Evolutionary conservation across 2,329 filamentous ascomycete species (phyloP).

Genomic region (Fusarium sp.): DNA sequence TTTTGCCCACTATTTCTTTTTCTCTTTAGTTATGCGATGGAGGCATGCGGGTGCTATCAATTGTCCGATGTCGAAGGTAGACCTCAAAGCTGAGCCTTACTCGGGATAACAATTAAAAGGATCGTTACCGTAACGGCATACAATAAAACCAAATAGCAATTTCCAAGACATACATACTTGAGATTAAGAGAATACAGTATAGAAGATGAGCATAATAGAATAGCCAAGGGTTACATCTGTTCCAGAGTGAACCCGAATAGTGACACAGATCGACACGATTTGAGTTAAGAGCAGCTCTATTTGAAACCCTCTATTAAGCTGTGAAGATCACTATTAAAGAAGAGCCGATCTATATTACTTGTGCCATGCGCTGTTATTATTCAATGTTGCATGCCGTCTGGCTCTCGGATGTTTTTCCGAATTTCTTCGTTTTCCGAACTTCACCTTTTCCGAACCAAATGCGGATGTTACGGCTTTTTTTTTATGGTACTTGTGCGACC

Average conservation of each 20-base stretch:
- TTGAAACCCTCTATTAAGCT: not conserved
- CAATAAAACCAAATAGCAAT: not conserved
- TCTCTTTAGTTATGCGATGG: not conserved
- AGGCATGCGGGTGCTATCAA: not conserved
- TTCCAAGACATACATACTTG: not conserved
- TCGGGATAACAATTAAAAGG: not conserved
- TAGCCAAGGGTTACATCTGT: not conserved
- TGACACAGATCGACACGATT: not conserved
- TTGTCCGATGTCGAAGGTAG: not conserved
- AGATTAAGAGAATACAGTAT: not conserved
- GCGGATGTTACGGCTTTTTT: not conserved
- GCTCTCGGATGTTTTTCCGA: not conserved
- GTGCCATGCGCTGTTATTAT: not conserved
- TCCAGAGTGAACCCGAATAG: not conserved
- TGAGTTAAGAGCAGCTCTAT: not conserved
- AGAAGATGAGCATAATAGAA: not conserved
- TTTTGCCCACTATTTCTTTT: not conserved
- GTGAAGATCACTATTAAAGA: not conserved
- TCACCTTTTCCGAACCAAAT: not conserved
- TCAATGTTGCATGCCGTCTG: not conserved
- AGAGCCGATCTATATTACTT: not conserved
- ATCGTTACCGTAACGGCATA: not conserved
- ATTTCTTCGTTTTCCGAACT: not conserved
- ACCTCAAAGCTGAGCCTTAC: not conserved
- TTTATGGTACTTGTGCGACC: not conserved